Conservation (phyloP, 108 stramenopile species). For the Epithemia pelagica region DNA sequence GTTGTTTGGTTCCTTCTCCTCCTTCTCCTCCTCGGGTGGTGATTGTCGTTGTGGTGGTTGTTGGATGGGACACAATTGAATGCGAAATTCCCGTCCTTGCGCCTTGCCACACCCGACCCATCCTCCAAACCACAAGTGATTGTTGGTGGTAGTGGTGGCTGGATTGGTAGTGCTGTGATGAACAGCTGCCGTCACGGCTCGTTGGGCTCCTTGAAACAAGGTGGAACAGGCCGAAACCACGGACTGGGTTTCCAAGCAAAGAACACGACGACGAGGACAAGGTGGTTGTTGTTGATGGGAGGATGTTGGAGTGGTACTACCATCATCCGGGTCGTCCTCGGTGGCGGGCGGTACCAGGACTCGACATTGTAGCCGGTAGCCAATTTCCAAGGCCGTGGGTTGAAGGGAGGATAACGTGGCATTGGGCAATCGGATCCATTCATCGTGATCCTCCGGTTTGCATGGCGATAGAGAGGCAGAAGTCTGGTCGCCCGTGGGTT, state of each 20-base stretch:
- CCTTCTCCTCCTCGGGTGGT: no score
- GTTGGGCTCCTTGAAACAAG: slow-evolving; percentile 48
- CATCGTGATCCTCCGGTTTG: neutral
- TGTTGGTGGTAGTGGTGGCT: neutral
- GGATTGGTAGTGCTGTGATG: neutral
- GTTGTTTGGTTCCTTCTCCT: no score
- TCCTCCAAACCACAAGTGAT: no score
- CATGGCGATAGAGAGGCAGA: neutral
- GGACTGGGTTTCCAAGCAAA: slow-evolving; percentile 8
- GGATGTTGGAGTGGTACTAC: neutral
- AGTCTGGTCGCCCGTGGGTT: no score
- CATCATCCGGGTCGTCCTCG: neutral
- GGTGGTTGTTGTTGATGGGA: neutral
- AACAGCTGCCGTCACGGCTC: slow-evolving; percentile 32
- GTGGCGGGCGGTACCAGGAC: slow-evolving; percentile 7
- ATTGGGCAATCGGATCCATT: slow-evolving; percentile 46
- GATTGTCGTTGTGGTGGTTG: neutral
- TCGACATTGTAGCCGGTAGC: slow-evolving; percentile 41
- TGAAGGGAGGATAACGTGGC: slow-evolving; percentile 54
- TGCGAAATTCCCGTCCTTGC: slow-evolving; percentile 20
- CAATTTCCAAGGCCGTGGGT: slow-evolving; percentile 53
- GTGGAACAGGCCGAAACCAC: slow-evolving; percentile 35
- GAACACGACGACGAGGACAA: no score
- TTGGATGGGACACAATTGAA: slow-evolving; percentile 16
- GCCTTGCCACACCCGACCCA: slow-evolving; percentile 33